Evolutionary conservation across 1,284 basidiomycete species (phyloP).

Genomic region (Cutaneotrichosporon sp.): DNA sequence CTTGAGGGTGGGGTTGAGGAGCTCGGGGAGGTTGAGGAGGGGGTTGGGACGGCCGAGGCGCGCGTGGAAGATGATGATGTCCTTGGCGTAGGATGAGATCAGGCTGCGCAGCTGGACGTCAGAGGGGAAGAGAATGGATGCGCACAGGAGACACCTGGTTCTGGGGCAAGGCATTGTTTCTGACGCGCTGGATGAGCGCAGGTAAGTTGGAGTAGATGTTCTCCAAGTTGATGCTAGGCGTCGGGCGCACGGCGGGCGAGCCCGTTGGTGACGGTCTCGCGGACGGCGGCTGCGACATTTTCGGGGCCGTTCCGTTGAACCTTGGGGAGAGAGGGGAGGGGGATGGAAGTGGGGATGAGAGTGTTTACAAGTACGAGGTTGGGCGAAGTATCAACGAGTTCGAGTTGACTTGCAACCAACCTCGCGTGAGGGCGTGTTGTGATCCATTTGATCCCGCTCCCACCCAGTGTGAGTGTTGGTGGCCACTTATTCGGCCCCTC

Average conservation of each 20-base stretch:
- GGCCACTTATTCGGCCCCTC: conserved; percentile 1
- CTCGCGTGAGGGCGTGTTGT: neutral
- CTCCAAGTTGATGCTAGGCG: conserved; percentile 22
- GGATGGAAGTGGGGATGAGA: neutral
- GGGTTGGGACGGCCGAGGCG: conserved; percentile 24
- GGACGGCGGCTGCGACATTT: conserved; percentile 16
- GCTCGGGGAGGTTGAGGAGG: conserved; percentile 26
- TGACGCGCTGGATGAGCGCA: conserved; percentile 23
- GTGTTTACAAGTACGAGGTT: too few relatives aligned
- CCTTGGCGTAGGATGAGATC: conserved; percentile 25
- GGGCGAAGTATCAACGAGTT: too few relatives aligned
- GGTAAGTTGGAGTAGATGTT: conserved; percentile 26
- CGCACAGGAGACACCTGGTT: conserved; percentile 23
- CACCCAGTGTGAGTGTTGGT: too few relatives aligned
- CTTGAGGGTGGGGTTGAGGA: conserved; percentile 26
- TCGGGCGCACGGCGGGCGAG: conserved; percentile 19
- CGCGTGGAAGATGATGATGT: conserved; percentile 30
- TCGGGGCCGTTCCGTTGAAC: too few relatives aligned
- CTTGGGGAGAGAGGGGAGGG: too few relatives aligned
- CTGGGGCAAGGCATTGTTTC: conserved; percentile 20
- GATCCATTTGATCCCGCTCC: neutral
- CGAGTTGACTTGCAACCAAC: neutral
- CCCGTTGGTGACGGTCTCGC: conserved; percentile 22
- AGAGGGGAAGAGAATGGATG: neutral
- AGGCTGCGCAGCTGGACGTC: conserved; percentile 24